phyloP scores from a whole-genome alignment of 1,139 yeast genomes.

The Taphrina pruni region DNA sequence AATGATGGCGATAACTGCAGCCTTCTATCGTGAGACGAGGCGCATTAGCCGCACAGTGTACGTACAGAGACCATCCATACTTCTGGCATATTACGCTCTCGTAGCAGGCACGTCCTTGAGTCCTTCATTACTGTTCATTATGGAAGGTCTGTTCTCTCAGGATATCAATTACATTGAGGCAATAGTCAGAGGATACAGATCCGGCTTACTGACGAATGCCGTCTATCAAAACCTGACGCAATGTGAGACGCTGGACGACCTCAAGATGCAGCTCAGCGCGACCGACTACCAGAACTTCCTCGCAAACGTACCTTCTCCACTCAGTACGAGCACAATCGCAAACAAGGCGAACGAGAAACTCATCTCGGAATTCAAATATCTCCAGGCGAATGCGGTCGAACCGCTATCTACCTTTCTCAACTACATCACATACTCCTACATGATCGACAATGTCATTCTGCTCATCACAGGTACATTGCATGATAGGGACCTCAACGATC shows the following conservation, averaged over 20 bases:
- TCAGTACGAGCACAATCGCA: conserved; percentile 83
- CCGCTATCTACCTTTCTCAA: conserved; percentile 82
- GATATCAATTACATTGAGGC: conserved; percentile 86
- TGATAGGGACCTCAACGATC: conserved; percentile 86
- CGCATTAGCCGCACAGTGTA: neutral
- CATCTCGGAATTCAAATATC: conserved; percentile 81
- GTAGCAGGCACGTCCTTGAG: no score
- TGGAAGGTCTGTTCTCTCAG: conserved; percentile 39
- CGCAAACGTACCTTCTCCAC: conserved; percentile 77
- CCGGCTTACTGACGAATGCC: conserved; percentile 74
- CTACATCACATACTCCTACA: conserved; percentile 90
- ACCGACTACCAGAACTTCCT: conserved; percentile 94
- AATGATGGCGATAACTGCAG: neutral
- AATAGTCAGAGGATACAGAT: conserved; percentile 89
- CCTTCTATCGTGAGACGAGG: conserved; percentile 5
- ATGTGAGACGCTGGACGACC: conserved; percentile 92
- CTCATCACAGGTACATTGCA: conserved; percentile 97
- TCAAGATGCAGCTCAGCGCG: conserved; percentile 89
- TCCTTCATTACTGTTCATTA: neutral
- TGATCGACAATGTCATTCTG: conserved; percentile 96
- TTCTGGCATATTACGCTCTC: no score
- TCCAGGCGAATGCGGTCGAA: conserved; percentile 82
- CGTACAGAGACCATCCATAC: no score
- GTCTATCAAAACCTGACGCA: conserved; percentile 93
- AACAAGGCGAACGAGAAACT: conserved; percentile 75